These are phyloP conservation scores for Phytophthora niederhauseri DNA, from an alignment of 352 stramenopile species.

Conservation along the genomic window DNA sequence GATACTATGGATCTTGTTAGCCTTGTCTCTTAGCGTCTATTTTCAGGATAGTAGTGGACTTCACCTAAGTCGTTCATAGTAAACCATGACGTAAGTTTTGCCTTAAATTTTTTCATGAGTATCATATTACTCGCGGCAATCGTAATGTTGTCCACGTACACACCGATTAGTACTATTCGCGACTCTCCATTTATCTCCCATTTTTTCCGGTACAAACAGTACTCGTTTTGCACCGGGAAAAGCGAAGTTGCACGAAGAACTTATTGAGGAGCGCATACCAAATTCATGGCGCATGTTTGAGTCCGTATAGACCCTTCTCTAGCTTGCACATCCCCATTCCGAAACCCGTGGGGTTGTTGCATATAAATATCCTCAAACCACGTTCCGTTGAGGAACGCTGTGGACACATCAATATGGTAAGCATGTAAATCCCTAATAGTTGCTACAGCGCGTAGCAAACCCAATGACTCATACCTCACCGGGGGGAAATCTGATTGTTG, in stretches of 20 bases:
- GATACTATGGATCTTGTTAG: no score
- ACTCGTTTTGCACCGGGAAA: conserved; percentile 17
- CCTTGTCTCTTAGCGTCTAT: no score
- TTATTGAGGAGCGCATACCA: conserved; percentile 2
- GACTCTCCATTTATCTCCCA: not conserved
- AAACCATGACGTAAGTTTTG: conserved; percentile 6
- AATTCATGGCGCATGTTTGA: not conserved
- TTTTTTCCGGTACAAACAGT: conserved; percentile 5
- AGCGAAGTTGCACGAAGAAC: conserved; percentile 2
- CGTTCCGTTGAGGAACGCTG: not conserved
- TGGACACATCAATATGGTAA: not conserved
- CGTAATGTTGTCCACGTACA: not conserved
- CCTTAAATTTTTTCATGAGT: conserved; percentile 14
- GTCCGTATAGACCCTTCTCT: not conserved
- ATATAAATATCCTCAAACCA: not conserved
- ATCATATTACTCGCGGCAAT: conserved; percentile 1
- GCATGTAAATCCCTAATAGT: conserved; percentile 2
- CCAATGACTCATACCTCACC: conserved; percentile 1
- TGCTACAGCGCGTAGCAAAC: conserved; percentile 2
- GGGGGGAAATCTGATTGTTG: not conserved
- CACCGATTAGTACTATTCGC: not conserved
- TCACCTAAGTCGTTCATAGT: conserved; percentile 5
- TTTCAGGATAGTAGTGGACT: no score
- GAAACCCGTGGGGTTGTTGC: not conserved
- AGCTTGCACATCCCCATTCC: not conserved